phyloP scores from a whole-genome alignment of 2,329 filamentous ascomycete species.

The Teratosphaeriaceae sp. region DNA sequence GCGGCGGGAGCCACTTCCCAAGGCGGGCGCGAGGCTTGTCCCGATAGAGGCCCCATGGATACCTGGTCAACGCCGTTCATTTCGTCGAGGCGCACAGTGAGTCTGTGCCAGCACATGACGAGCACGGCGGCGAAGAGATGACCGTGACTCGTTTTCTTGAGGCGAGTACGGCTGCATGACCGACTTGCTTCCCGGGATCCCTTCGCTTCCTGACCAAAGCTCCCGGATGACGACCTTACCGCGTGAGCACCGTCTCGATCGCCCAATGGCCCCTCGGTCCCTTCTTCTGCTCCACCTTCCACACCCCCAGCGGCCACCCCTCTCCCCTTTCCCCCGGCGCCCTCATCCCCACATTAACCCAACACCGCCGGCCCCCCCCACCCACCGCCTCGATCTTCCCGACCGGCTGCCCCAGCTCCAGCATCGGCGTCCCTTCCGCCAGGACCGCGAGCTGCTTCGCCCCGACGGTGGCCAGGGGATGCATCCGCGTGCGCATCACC shows the following conservation, averaged over 20 bases:
- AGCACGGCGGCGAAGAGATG: too few relatives aligned
- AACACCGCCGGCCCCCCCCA: slow-evolving; percentile 61
- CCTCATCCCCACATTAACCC: slow-evolving; percentile 68
- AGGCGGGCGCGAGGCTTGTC: too few relatives aligned
- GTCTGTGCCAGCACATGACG: too few relatives aligned
- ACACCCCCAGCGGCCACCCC: slow-evolving; percentile 56
- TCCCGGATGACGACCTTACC: too few relatives aligned
- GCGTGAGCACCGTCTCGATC: slow-evolving; percentile 47
- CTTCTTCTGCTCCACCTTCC: slow-evolving; percentile 75
- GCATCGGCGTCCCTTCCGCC: slow-evolving; percentile 75
- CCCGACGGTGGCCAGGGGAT: slow-evolving; percentile 73
- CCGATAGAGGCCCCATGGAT: too few relatives aligned
- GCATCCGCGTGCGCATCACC: slow-evolving; percentile 72
- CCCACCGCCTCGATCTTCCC: slow-evolving; percentile 61
- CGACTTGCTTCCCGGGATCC: too few relatives aligned
- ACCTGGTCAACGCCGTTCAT: too few relatives aligned
- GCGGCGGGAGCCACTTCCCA: too few relatives aligned
- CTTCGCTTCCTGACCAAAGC: too few relatives aligned
- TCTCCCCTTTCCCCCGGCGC: slow-evolving; percentile 10
- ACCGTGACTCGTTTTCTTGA: too few relatives aligned
- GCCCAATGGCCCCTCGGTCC: slow-evolving; percentile 68
- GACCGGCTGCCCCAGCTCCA: slow-evolving; percentile 84
- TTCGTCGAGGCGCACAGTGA: too few relatives aligned
- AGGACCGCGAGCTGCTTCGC: slow-evolving; percentile 69
- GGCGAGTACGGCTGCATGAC: too few relatives aligned